Conservation (phyloP, 257 asterid species). For the Cordia subcordata region DNA sequence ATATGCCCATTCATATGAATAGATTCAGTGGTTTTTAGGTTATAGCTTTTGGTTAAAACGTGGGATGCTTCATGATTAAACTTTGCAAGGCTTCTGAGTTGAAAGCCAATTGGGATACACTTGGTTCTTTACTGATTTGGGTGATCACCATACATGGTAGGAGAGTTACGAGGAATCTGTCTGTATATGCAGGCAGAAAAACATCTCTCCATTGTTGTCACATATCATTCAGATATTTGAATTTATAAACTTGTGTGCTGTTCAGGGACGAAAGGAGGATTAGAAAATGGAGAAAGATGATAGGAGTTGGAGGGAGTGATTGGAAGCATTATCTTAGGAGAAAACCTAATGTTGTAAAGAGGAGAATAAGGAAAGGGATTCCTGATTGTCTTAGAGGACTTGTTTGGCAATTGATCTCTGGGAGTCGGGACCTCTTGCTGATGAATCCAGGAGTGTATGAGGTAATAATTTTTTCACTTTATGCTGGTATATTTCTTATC, state of each 20-base stretch:
- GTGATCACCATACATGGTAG: no score
- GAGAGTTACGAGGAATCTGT: no score
- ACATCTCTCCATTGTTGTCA: no score
- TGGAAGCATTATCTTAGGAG: conserved; percentile 96
- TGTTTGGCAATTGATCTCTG: conserved; percentile 97
- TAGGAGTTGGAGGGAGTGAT: conserved; percentile 98
- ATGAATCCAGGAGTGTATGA: conserved; percentile 98
- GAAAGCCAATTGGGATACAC: no score
- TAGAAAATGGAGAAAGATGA: conserved; percentile 98
- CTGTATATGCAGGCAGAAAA: no score
- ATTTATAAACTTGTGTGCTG: background rate
- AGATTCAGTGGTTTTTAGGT: no score
- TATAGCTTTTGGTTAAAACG: no score
- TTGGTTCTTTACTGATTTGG: no score
- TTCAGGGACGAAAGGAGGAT: conserved; percentile 86
- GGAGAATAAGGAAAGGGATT: conserved; percentile 96
- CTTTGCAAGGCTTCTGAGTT: no score
- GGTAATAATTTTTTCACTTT: conserved; percentile 39
- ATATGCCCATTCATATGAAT: no score
- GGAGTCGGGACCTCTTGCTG: conserved; percentile 96
- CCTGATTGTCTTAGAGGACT: conserved; percentile 99
- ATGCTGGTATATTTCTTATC: conserved; percentile 5
- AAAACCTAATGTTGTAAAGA: conserved; percentile 89
- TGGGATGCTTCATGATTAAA: no score
- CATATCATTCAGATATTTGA: background rate